Conservation (phyloP, 2,329 filamentous ascomycete genomes). For the Fusarium globosum region DNA sequence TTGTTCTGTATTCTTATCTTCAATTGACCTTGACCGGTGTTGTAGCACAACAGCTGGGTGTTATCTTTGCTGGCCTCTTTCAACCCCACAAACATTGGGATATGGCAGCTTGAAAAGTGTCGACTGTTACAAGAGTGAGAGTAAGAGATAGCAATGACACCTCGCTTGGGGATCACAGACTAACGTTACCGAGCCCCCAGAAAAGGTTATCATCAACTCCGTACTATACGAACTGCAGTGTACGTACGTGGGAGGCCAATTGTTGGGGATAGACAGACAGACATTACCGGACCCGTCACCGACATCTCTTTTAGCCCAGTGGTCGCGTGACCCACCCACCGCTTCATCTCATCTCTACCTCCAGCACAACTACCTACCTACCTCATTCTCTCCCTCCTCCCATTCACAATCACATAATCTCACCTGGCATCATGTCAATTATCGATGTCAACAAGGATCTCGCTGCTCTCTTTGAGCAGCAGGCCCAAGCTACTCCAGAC, state of each 20-base stretch:
- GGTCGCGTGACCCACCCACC: constrained; percentile 47
- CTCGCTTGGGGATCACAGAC: not conserved
- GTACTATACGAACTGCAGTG: constrained; percentile 19
- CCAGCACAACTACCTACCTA: not conserved
- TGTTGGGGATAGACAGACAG: constrained; percentile 29
- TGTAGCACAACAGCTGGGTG: not conserved
- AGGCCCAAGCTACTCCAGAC: constrained; percentile 76
- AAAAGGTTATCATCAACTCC: constrained; percentile 20
- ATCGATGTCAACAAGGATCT: constrained; percentile 80
- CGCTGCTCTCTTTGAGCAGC: constrained; percentile 75
- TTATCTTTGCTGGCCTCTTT: constrained; percentile 3
- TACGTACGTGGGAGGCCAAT: constrained; percentile 11
- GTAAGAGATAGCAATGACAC: not conserved
- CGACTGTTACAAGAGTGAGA: not conserved
- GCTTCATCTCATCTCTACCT: constrained; percentile 10
- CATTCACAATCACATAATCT: constrained; percentile 3
- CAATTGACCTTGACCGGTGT: not conserved
- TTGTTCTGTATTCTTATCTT: not conserved
- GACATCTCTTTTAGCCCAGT: constrained; percentile 31
- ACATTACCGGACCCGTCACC: constrained; percentile 37
- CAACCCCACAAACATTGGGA: constrained; percentile 29
- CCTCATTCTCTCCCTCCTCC: not conserved
- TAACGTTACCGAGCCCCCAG: constrained; percentile 11
- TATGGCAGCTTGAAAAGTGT: constrained; percentile 26
- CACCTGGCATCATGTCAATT: constrained; percentile 63